These are phyloP conservation scores for Lotus japonicus DNA, from an alignment of 306 rosid species.

Conservation along the genomic window DNA sequence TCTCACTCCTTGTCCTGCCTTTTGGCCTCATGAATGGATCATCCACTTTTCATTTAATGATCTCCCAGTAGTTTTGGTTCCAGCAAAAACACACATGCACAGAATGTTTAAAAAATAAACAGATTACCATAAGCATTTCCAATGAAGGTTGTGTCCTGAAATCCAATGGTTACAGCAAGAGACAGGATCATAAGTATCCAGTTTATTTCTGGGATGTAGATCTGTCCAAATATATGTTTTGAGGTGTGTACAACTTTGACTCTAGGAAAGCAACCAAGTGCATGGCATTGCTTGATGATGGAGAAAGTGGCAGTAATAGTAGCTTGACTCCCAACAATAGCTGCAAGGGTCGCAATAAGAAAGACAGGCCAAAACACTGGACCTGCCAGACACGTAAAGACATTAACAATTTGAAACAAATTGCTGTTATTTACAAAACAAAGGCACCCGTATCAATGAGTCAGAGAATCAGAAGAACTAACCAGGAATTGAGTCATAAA, in stretches of 20 bases:
- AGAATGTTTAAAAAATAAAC: neutral
- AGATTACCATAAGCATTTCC: conserved; percentile 77
- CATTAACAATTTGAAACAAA: conserved; percentile 1
- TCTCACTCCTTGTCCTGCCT: too few species aligned
- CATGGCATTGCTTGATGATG: conserved; percentile 78
- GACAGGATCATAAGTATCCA: conserved; percentile 89
- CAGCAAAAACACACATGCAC: neutral
- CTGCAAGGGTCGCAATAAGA: conserved; percentile 64
- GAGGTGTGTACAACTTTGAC: conserved; percentile 30
- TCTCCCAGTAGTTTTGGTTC: neutral
- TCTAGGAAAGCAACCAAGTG: conserved; percentile 42
- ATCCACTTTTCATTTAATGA: too few species aligned
- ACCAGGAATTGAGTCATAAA: conserved; percentile 74
- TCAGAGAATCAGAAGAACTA: conserved; percentile 34
- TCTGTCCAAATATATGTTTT: conserved; percentile 69
- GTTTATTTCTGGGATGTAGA: conserved; percentile 85
- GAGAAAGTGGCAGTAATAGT: conserved; percentile 80
- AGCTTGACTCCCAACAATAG: conserved; percentile 88
- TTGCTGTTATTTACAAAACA: neutral
- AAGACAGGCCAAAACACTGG: conserved; percentile 79
- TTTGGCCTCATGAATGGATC: too few species aligned
- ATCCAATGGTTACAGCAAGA: conserved; percentile 72
- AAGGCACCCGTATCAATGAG: neutral
- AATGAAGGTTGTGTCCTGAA: conserved; percentile 64
- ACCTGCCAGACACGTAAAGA: conserved; percentile 30